Evolutionary conservation across 1,284 basidiomycete species (phyloP).

Genomic region (Phlebopus sp.): DNA sequence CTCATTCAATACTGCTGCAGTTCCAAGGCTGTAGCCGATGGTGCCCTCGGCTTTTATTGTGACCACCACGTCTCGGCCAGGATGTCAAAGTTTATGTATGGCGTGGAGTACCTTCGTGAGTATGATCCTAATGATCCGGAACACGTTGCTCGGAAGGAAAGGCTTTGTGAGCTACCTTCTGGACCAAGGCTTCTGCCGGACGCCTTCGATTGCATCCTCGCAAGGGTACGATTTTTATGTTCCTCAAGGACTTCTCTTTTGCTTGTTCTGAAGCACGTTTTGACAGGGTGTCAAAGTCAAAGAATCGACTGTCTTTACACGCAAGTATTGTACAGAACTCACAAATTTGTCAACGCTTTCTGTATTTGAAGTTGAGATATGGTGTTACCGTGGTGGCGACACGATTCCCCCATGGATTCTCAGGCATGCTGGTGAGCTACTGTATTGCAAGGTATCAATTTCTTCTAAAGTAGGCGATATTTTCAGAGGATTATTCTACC

Average conservation of each 20-base stretch:
- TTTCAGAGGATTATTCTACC: constrained; percentile 65
- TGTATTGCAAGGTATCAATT: not conserved
- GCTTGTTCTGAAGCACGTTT: constrained; percentile 9
- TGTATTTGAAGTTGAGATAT: constrained; percentile 77
- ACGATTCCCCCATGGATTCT: constrained; percentile 70
- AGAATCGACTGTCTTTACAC: constrained; percentile 73
- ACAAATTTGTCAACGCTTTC: constrained; percentile 70
- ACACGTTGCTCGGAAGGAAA: constrained; percentile 58
- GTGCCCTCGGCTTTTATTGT: constrained; percentile 77
- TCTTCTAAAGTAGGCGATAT: constrained; percentile 7
- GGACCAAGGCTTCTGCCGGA: constrained; percentile 71
- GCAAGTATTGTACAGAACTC: constrained; percentile 78
- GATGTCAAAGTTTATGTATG: constrained; percentile 76
- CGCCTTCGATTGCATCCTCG: constrained; percentile 76
- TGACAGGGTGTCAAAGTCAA: constrained; percentile 66
- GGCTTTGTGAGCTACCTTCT: constrained; percentile 70
- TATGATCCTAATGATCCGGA: constrained; percentile 63
- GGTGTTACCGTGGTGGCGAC: constrained; percentile 73
- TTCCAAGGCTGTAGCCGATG: constrained; percentile 78
- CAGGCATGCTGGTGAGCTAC: constrained; percentile 49
- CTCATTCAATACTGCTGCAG: constrained; percentile 35
- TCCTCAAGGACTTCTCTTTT: not conserved
- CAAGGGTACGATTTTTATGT: constrained; percentile 46
- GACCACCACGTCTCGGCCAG: constrained; percentile 78
- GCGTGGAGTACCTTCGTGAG: constrained; percentile 72